phyloP scores from a whole-genome alignment of 1,284 basidiomycete genomes.

The Cutaneotrichosporon sp. region DNA sequence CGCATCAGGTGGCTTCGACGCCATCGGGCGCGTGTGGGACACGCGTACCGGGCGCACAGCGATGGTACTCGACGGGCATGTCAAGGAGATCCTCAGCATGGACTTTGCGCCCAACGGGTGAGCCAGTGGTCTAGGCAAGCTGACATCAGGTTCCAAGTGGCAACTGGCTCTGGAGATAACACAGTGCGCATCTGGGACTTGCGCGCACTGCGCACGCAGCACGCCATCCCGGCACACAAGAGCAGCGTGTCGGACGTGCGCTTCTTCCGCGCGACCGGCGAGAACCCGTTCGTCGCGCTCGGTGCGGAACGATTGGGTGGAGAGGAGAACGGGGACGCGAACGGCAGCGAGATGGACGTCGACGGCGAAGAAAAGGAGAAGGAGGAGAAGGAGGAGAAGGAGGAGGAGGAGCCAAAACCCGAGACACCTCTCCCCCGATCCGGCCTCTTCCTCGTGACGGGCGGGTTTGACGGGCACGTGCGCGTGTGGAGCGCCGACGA shows the following conservation, averaged over 20 bases:
- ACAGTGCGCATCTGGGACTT: constrained; percentile 99
- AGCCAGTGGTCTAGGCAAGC: constrained; percentile 29
- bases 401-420: constrained; percentile 26
- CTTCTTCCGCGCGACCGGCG: constrained; percentile 68
- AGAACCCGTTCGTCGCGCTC: constrained; percentile 41
- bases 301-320: constrained; percentile 15
- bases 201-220: constrained; percentile 82
- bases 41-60: constrained; percentile 89
- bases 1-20: constrained; percentile 92
- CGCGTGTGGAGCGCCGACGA: constrained; percentile 98
- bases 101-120: constrained; percentile 95
- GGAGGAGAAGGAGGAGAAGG: constrained; percentile 50
- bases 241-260: constrained; percentile 92
- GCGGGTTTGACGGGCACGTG: constrained; percentile 93
- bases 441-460: constrained; percentile 87
- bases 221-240: constrained; percentile 94
- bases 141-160: constrained; percentile 79
- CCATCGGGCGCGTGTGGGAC: constrained; percentile 97
- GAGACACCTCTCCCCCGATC: constrained; percentile 58
- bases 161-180: constrained; percentile 94
- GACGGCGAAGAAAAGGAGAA: constrained; percentile 24
- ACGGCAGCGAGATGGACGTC: constrained; percentile 43
- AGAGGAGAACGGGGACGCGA: constrained; percentile 16
- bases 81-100: constrained; percentile 86
- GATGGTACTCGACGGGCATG: constrained; percentile 97